phyloP scores from a whole-genome alignment of 768 basidiomycete genomes.

The Crepidotus variabilis region DNA sequence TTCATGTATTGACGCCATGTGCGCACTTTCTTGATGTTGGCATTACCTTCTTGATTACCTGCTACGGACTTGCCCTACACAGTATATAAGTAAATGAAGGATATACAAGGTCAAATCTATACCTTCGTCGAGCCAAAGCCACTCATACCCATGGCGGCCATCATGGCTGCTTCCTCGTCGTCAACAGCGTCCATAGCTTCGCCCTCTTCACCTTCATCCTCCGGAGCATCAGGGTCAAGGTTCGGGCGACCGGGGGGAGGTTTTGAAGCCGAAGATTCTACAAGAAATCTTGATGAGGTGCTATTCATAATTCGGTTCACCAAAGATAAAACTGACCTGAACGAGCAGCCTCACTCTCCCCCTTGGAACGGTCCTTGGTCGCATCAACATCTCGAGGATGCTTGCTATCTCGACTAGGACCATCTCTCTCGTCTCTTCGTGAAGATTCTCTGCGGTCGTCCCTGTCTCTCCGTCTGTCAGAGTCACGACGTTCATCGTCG shows the following conservation, averaged over 20 bases:
- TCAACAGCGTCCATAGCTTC: conserved; percentile 52
- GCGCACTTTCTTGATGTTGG: conserved; percentile 72
- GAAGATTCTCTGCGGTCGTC: conserved; percentile 34
- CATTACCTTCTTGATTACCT: conserved; percentile 76
- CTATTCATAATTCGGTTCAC: not conserved
- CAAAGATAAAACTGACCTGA: conserved; percentile 6
- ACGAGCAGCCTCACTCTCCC: conserved; percentile 10
- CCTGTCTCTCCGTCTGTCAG: conserved; percentile 34
- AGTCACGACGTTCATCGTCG: conserved; percentile 33
- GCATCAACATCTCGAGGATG: conserved; percentile 6
- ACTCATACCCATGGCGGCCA: conserved; percentile 83
- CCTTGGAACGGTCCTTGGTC: conserved; percentile 11
- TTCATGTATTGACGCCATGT: conserved; percentile 99
- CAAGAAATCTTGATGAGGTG: conserved; percentile 10
- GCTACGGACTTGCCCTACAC: conserved; percentile 71
- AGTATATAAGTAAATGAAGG: not conserved
- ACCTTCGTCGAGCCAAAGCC: conserved; percentile 94
- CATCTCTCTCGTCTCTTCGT: conserved; percentile 29
- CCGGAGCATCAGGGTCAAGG: conserved; percentile 38
- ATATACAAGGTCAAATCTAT: not conserved
- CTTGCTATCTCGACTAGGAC: conserved; percentile 16
- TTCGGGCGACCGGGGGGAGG: conserved; percentile 22
- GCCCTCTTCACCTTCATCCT: conserved; percentile 35
- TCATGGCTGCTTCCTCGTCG: conserved; percentile 78
- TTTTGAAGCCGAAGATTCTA: conserved; percentile 8